phyloP scores from a whole-genome alignment of 352 stramenopile genomes.

The Globisporangium abappressorium region DNA sequence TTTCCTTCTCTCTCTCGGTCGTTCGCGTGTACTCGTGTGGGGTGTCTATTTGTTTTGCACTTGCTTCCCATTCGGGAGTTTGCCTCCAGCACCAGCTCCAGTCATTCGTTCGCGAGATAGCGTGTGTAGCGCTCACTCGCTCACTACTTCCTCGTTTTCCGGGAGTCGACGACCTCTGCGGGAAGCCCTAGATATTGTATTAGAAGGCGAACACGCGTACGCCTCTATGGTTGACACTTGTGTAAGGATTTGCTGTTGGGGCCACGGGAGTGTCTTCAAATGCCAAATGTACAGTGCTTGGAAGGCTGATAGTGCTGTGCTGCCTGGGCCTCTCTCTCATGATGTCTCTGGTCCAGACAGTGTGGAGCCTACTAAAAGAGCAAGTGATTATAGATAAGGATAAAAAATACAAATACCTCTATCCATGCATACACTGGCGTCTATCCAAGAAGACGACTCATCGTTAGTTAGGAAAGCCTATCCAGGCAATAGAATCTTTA shows the following conservation, averaged over 20 bases:
- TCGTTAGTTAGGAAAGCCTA: not conserved
- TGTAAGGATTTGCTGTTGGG: not conserved
- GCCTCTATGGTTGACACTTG: not conserved
- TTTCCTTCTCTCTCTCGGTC: not conserved
- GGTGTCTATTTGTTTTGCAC: not conserved
- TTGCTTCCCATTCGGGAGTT: not conserved
- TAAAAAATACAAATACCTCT: not conserved
- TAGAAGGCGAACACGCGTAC: not conserved
- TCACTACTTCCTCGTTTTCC: not conserved
- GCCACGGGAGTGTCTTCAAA: not conserved
- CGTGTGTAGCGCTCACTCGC: not conserved
- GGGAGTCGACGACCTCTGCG: not conserved
- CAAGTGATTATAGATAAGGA: not conserved
- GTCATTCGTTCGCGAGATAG: not conserved
- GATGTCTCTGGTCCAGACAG: not conserved
- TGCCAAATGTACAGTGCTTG: too few relatives aligned
- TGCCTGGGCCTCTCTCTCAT: not conserved
- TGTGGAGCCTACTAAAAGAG: not conserved
- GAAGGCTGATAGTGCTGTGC: not conserved
- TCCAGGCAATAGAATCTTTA: not conserved
- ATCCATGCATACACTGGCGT: not conserved
- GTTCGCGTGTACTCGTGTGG: not conserved
- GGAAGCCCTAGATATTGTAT: not conserved
- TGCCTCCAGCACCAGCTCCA: not conserved
- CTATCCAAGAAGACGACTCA: not conserved